A percentile compares a stretch with the other conserved stretches of the same genome.
Evolutionary conservation across 2,329 filamentous ascomycete genomes (phyloP).

Genomic region (Ceratocystis cacaofunesta): DNA sequence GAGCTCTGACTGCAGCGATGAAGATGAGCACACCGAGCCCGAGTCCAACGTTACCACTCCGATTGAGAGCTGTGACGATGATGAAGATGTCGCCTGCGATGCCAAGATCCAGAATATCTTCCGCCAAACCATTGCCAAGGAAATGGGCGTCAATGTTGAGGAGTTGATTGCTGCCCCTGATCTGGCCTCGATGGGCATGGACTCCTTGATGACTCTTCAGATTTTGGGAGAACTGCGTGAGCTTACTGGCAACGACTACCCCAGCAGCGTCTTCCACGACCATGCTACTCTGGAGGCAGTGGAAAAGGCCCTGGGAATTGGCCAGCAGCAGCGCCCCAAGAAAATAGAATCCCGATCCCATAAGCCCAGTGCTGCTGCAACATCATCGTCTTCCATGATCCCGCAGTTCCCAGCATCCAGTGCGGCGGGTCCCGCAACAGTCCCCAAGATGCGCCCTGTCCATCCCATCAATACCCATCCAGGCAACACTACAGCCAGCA

Average conservation of each 20-base stretch:
- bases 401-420: conserved; percentile 15
- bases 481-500: conserved; percentile 33
- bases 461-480: conserved; percentile 22
- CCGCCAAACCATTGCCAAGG: conserved; percentile 52
- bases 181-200: conserved; percentile 42
- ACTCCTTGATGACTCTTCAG: conserved; percentile 42
- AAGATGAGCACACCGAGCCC: conserved; percentile 31
- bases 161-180: conserved; percentile 42
- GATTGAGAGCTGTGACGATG: conserved; percentile 33
- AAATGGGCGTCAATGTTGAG: conserved; percentile 56
- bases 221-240: conserved; percentile 41
- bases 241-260: conserved; percentile 37
- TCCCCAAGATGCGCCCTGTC: conserved; percentile 18
- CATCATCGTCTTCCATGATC: background rate
- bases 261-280: conserved; percentile 45
- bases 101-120: conserved; percentile 32
- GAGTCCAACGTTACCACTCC: conserved; percentile 40
- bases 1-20: conserved; percentile 29
- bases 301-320: conserved; percentile 45
- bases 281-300: conserved; percentile 51
- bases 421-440: conserved; percentile 9
- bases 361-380: conserved; percentile 18
- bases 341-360: conserved; percentile 20
- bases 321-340: conserved; percentile 28
- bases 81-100: conserved; percentile 26